A percentile compares a stretch with the other conserved stretches of the same genome.
Conservation (phyloP, 495 filamentous ascomycete species). For the Paragyromitra xinjiangensis region DNA sequence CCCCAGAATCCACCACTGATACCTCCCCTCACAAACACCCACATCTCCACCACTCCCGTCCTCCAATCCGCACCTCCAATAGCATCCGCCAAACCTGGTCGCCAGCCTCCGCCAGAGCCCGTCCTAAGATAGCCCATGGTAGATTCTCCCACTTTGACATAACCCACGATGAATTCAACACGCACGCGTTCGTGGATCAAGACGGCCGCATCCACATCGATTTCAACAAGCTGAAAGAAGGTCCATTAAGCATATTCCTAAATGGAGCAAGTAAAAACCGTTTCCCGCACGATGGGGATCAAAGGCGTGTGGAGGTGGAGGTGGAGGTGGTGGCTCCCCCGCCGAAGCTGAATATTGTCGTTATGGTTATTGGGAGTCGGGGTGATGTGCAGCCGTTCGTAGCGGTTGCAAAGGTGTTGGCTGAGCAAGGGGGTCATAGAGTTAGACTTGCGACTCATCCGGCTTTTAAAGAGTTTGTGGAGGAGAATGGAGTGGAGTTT, state of each 20-base stretch:
- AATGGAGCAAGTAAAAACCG: slow-evolving; percentile 32
- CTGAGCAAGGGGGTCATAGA: slow-evolving; percentile 72
- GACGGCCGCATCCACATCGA: slow-evolving; percentile 76
- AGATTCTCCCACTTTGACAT: slow-evolving; percentile 62
- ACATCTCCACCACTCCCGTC: background rate
- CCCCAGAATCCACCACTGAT: background rate
- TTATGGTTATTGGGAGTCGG: slow-evolving; percentile 80
- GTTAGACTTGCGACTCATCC: slow-evolving; percentile 76
- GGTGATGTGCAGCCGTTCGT: slow-evolving; percentile 83
- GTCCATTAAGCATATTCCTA: slow-evolving; percentile 60
- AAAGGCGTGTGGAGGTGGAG: slow-evolving; percentile 19
- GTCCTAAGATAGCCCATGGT: slow-evolving; percentile 12
- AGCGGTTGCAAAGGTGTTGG: slow-evolving; percentile 73
- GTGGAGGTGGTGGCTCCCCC: slow-evolving; percentile 37
- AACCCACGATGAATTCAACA: slow-evolving; percentile 70
- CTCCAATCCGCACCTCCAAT: slow-evolving; percentile 16
- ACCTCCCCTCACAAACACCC: background rate
- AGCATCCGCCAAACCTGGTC: slow-evolving; percentile 33
- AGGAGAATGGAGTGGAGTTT: slow-evolving; percentile 65
- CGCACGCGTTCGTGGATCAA: slow-evolving; percentile 70
- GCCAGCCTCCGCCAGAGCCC: slow-evolving; percentile 12
- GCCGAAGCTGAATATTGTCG: slow-evolving; percentile 74
- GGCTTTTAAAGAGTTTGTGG: slow-evolving; percentile 72
- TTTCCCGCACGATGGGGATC: slow-evolving; percentile 40
- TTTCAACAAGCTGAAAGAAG: slow-evolving; percentile 73